Base-by-base conservation (phyloP, 495 filamentous ascomycete genomes). In the Xylaria venustula region DNA sequence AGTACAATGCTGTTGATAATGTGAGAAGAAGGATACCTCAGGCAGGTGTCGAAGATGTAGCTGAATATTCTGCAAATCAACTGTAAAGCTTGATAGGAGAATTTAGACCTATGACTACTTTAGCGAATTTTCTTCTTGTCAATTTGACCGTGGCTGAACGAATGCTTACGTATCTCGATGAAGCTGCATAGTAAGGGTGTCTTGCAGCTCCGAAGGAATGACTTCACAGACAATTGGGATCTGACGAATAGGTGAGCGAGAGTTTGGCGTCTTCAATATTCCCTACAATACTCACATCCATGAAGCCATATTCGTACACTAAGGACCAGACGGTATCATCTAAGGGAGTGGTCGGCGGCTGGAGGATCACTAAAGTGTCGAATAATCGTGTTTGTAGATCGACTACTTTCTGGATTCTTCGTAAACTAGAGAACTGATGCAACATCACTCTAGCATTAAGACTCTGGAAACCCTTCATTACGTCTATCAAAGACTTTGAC, bases 341-440 rank as follows among this genome's bases (percentile, higher is more conserved):
- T 7, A 92, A 75, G 1, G 69, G 60, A 14, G 73, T 65, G 1
- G 71, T 60, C 0, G 78, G 71, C 25, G 84, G 81, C 60, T 95
- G 91, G 46, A 93, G 74, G 56, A 95, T 80, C 53, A 95, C 76
- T 54, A 94, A 72, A 12, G 87, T 90, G 72, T 94, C 89, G 68
- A 94, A 93, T 32, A 94, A 77, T 20, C 69, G 73, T 42, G 73
- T 67, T 19, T 65, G 28, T 1, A 26, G 5, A 34, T 25, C 72
- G 45, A 78, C 63, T 20, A 74, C 65, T 4, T 76, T 73, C 65
- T 88, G 86, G 42, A 89, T 83, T 1, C 76, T 81, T 36, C 90
- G 81, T 23, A 95, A 73, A 15, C 89, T 81, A 7, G 86, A 87
- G 41, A 92, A 79, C 62, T 93, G 90, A 63, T 87, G 85, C 9